Percentiles rank a stretch among this genome's conserved stretches.
phyloP scores from a whole-genome alignment of 164 flowering plant species.

The Vitis cinerea region DNA sequence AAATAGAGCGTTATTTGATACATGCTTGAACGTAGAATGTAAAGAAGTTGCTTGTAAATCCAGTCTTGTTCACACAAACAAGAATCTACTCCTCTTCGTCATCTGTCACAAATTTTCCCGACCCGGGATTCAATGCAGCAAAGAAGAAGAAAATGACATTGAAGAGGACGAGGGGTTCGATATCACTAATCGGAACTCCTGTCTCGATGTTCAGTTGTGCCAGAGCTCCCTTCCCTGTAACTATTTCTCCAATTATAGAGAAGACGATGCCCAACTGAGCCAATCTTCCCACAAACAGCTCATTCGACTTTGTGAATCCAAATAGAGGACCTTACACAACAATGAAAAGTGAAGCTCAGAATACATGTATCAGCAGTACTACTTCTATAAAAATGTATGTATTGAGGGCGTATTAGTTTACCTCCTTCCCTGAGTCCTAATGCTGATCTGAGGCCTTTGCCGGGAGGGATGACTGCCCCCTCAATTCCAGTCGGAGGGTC shows the following conservation, averaged over 20 bases:
- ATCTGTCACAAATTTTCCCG: constrained; percentile 89
- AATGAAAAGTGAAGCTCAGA: background rate
- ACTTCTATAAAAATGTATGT: too few species aligned
- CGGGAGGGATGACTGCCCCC: constrained; percentile 77
- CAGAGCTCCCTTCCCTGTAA: constrained; percentile 93
- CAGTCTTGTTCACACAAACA: background rate
- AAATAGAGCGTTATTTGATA: too few species aligned
- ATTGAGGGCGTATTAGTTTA: constrained; percentile 15
- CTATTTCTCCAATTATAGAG: constrained; percentile 92
- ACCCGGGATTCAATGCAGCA: constrained; percentile 94
- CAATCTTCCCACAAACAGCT: constrained; percentile 95
- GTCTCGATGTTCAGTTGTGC: constrained; percentile 95
- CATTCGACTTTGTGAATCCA: constrained; percentile 95
- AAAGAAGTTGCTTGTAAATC: background rate
- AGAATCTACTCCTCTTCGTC: constrained; percentile 45
- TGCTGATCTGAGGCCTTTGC: constrained; percentile 63
- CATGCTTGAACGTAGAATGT: background rate
- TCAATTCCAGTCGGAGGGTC: constrained; percentile 77
- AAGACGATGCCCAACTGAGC: constrained; percentile 97
- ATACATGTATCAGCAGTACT: too few species aligned
- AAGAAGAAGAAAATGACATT: constrained; percentile 87
- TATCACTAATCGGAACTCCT: constrained; percentile 84
- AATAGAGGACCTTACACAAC: constrained; percentile 70
- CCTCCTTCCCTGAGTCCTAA: constrained; percentile 90
- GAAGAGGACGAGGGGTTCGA: constrained; percentile 88